These are phyloP conservation scores for Rhodofomes roseus DNA, from an alignment of 1,284 basidiomycete species.

Conservation along the genomic window DNA sequence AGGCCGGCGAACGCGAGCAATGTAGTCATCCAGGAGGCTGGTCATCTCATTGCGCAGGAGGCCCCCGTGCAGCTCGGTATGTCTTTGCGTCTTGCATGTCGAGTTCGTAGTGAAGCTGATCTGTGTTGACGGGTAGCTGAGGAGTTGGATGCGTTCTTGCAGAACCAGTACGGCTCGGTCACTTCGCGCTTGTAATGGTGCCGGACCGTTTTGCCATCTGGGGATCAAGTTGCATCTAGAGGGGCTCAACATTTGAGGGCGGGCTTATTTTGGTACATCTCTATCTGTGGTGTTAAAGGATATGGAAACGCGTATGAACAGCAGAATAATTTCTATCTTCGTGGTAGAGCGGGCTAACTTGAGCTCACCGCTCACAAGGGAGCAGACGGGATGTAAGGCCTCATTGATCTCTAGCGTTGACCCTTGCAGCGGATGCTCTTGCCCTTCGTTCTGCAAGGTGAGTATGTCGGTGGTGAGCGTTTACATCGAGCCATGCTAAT, in stretches of 20 bases:
- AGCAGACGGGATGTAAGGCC: too few species aligned
- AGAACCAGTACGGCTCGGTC: conserved; percentile 11
- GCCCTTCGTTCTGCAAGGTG: too few species aligned
- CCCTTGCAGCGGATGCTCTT: too few species aligned
- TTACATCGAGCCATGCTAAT: too few species aligned
- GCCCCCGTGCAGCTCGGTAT: conserved; percentile 22
- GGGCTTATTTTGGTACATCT: background rate
- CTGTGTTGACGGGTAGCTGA: conserved; percentile 9
- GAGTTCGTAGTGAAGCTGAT: background rate
- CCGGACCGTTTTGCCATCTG: too few species aligned
- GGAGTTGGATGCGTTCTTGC: conserved; percentile 20
- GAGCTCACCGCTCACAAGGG: too few species aligned
- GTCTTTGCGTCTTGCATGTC: background rate
- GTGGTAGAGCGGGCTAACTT: too few species aligned
- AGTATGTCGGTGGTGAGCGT: too few species aligned
- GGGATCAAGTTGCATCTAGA: background rate
- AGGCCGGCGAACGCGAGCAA: conserved; percentile 58
- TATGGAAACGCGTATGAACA: too few species aligned
- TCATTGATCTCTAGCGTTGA: too few species aligned
- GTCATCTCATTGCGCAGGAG: conserved; percentile 46
- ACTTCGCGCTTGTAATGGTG: background rate
- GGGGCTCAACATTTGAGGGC: background rate
- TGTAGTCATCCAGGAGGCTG: conserved; percentile 46
- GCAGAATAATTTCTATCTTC: too few species aligned
- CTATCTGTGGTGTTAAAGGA: too few species aligned